These are phyloP conservation scores for Rhizopus microsporus DNA, from an alignment of 371 early-diverging fungal species.

Conservation along the genomic window DNA sequence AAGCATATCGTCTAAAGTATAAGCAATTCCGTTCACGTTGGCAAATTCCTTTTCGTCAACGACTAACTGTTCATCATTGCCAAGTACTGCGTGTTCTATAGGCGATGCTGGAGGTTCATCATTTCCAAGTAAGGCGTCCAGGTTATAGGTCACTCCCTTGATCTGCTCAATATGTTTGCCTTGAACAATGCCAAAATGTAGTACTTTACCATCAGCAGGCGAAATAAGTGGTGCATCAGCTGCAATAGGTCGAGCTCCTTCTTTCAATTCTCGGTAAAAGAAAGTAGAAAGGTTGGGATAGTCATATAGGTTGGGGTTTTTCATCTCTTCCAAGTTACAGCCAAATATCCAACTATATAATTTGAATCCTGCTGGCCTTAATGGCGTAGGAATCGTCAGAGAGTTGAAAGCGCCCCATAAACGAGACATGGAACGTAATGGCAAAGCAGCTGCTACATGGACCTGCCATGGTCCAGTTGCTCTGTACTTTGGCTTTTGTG, in stretches of 20 bases:
- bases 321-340: conserved; percentile 93
- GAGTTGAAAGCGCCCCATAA: conserved; percentile 89
- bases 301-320: conserved; percentile 70
- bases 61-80: conserved; percentile 49
- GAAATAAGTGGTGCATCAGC: conserved; percentile 65
- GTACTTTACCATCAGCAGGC: conserved; percentile 89
- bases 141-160: conserved; percentile 89
- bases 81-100: conserved; percentile 43
- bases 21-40: conserved; percentile 89
- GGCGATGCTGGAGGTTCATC: conserved; percentile 39
- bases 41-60: conserved; percentile 79
- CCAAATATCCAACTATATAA: conserved; percentile 85
- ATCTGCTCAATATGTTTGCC: conserved; percentile 84
- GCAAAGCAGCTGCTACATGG: conserved; percentile 83
- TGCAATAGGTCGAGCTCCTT: conserved; percentile 71
- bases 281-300: conserved; percentile 89
- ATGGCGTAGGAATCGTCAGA: conserved; percentile 74
- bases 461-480: conserved; percentile 87
- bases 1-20: conserved; percentile 84
- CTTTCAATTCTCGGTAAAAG: conserved; percentile 87
- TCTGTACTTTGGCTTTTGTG: conserved; percentile 42
- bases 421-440: conserved; percentile 85
- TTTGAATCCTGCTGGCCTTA: conserved; percentile 77
- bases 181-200: conserved; percentile 87
- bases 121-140: conserved; percentile 87